phyloP scores from a whole-genome alignment of 345 rosid species.

The Hypericum androsaemum region DNA sequence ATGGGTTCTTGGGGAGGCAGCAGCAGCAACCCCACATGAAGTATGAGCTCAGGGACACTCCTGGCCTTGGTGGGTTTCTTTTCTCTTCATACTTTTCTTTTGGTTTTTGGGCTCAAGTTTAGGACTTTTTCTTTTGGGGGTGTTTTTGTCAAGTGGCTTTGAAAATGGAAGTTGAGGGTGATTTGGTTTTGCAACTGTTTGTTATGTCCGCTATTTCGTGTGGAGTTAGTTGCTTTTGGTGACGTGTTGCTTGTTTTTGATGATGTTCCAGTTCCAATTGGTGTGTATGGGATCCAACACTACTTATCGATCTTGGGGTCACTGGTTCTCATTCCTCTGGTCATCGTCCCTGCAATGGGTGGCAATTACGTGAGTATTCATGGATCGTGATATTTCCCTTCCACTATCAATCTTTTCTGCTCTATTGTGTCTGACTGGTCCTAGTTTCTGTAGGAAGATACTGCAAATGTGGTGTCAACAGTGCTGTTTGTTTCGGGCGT shows the following conservation, averaged over 20 bases:
- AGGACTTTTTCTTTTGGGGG: not conserved
- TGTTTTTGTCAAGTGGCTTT: not conserved
- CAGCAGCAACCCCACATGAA: conserved; percentile 71
- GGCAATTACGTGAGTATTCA: conserved; percentile 66
- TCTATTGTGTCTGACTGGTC: conserved; percentile 20
- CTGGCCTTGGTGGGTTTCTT: conserved; percentile 79
- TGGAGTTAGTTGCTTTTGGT: not conserved
- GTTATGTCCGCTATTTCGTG: not conserved
- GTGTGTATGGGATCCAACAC: conserved; percentile 91
- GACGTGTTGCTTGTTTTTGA: conserved; percentile 7
- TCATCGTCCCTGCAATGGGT: conserved; percentile 98
- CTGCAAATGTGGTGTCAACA: conserved; percentile 71
- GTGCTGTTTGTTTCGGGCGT: conserved; percentile 83
- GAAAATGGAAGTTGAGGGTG: conserved; percentile 4
- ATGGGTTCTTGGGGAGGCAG: conserved; percentile 46
- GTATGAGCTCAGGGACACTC: conserved; percentile 80
- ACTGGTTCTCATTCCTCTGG: conserved; percentile 76
- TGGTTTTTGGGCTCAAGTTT: not conserved
- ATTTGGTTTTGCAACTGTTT: no score
- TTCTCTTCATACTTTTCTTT: not conserved
- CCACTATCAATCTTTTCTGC: not conserved
- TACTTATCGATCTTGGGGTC: conserved; percentile 87
- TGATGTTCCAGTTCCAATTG: conserved; percentile 71
- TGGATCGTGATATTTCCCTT: not conserved
- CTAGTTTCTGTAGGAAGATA: conserved; percentile 73